phyloP scores from a whole-genome alignment of 2,329 filamentous ascomycete species.

The Colletotrichum agaves region DNA sequence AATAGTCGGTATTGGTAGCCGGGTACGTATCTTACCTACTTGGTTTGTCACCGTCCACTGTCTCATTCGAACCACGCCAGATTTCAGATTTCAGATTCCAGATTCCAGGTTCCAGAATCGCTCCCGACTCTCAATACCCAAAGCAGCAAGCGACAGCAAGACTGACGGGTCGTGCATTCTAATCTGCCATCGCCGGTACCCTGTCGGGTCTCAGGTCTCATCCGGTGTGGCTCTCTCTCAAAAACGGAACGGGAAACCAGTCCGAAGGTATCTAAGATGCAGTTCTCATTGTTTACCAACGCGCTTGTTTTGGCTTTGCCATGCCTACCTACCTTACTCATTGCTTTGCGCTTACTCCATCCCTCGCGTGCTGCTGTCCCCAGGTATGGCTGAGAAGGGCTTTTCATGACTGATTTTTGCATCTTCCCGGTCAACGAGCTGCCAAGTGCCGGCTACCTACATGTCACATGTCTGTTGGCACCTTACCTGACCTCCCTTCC shows the following conservation, averaged over 20 bases:
- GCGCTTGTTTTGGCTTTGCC: not conserved
- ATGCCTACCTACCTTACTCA: not conserved
- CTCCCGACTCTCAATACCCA: not conserved
- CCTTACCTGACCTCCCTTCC: not conserved
- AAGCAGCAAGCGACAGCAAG: not conserved
- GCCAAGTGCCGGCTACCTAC: slow-evolving; percentile 36
- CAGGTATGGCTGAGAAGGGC: not conserved
- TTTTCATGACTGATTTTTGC: not conserved
- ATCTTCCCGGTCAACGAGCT: slow-evolving; percentile 29
- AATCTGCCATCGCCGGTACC: slow-evolving; percentile 19
- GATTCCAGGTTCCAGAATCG: not conserved
- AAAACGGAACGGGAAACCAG: not conserved
- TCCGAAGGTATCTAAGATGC: slow-evolving; percentile 2
- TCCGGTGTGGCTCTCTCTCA: slow-evolving; percentile 11
- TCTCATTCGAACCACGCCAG: slow-evolving; percentile 12
- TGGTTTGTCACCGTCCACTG: not conserved
- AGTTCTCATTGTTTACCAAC: not conserved
- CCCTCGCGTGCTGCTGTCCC: slow-evolving; percentile 1
- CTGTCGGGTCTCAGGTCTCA: slow-evolving; percentile 32
- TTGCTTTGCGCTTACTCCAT: not conserved
- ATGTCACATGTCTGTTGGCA: not conserved
- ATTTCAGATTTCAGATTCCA: too few species aligned
- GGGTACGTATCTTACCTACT: slow-evolving; percentile 2
- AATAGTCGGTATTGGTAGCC: not conserved
- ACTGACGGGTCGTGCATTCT: slow-evolving; percentile 13